Evolutionary conservation across 2,329 filamentous ascomycete species (phyloP).

Genomic region (Atkinsonella hypoxylon): DNA sequence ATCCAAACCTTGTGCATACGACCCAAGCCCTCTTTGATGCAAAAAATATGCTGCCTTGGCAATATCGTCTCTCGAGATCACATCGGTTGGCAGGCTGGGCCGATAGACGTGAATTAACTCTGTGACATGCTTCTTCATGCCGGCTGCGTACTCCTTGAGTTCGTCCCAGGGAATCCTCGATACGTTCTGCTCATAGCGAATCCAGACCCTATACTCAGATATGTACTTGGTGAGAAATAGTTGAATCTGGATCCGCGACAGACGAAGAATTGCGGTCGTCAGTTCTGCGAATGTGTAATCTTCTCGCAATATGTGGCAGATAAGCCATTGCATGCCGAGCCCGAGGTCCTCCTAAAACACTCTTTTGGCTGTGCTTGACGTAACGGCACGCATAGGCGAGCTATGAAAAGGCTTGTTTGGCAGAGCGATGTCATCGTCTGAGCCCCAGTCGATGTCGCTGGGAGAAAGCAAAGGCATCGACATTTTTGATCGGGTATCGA

Average conservation of each 20-base stretch:
- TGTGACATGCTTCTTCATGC: constrained; percentile 5
- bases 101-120: constrained; percentile 10
- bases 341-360: constrained; percentile 14
- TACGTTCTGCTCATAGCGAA: constrained; percentile 10
- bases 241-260: constrained; percentile 12
- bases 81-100: constrained; percentile 15
- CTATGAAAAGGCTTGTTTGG: not conserved
- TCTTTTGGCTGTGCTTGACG: not conserved
- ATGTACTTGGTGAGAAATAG: constrained; percentile 14
- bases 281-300: constrained; percentile 12
- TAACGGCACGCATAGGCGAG: not conserved
- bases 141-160: constrained; percentile 5
- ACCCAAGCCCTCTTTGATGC: not conserved
- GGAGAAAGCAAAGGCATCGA: not conserved
- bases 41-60: constrained; percentile 12
- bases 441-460: constrained; percentile 9
- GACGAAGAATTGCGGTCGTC: constrained; percentile 9
- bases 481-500: not conserved
- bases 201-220: constrained; percentile 11
- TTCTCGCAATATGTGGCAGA: constrained; percentile 13
- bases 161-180: constrained; percentile 7
- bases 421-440: not conserved
- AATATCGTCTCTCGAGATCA: constrained; percentile 9
- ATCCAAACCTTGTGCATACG: constrained; percentile 6
- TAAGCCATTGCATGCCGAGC: constrained; percentile 15